A percentile compares a stretch with the other conserved stretches of the same genome.
These are phyloP conservation scores for Bimuria novae-zelandiae DNA, from an alignment of 2,329 filamentous ascomycete genomes.

Conservation along the genomic window DNA sequence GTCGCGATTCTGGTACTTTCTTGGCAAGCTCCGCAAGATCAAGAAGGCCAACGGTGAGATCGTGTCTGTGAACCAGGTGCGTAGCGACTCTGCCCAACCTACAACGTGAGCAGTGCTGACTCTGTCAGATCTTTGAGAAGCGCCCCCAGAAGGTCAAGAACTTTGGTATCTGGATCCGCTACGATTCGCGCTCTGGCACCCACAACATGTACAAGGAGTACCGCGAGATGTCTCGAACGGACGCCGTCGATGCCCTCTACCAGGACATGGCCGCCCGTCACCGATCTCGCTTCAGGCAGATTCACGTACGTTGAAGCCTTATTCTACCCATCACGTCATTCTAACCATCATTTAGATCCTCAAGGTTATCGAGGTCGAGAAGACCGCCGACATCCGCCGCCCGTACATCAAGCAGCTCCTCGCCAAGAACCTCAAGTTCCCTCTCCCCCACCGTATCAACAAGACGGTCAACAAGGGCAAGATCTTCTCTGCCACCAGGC, in stretches of 20 bases:
- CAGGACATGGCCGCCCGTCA: slow-evolving; percentile 99
- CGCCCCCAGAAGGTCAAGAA: slow-evolving; percentile 99
- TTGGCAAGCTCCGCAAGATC: slow-evolving; percentile 98
- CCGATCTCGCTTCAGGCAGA: slow-evolving; percentile 95
- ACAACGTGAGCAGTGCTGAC: slow-evolving; percentile 22
- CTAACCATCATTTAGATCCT: slow-evolving; percentile 71
- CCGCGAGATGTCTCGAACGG: slow-evolving; percentile 95
- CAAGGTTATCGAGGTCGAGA: slow-evolving; percentile 96
- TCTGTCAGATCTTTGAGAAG: slow-evolving; percentile 89
- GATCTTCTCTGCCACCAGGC: slow-evolving; percentile 90
- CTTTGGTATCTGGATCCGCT: slow-evolving; percentile 99
- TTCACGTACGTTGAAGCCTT: slow-evolving; percentile 74
- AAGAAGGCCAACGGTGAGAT: slow-evolving; percentile 99
- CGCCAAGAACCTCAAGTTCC: slow-evolving; percentile 94
- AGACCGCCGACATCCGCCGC: slow-evolving; percentile 91
- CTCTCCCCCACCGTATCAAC: slow-evolving; percentile 93
- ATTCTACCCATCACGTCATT: not conserved
- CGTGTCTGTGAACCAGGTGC: slow-evolving; percentile 92
- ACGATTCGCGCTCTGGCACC: slow-evolving; percentile 98
- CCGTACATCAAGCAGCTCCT: slow-evolving; percentile 99
- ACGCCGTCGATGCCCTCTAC: slow-evolving; percentile 96
- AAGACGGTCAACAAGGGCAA: slow-evolving; percentile 78
- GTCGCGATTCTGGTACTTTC: slow-evolving; percentile 99
- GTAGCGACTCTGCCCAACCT: slow-evolving; percentile 44
- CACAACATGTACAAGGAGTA: slow-evolving; percentile 99